Conservation (phyloP, 2,329 filamentous ascomycete genomes). For the Metarhizium album region DNA sequence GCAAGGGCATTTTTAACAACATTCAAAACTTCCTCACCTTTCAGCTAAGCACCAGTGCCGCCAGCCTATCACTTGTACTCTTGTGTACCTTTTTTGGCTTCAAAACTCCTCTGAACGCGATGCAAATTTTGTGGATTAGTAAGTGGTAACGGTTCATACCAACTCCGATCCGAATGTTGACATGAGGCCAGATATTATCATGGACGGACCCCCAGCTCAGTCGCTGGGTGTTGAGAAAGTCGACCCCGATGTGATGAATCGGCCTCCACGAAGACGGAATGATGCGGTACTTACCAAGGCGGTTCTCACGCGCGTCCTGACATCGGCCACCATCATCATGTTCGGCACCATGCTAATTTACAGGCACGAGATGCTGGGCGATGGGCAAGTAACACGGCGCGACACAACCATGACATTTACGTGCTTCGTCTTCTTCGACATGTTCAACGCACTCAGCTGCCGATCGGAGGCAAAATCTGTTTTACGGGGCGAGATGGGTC, state of each 20-base stretch:
- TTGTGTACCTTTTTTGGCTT: slow-evolving; percentile 88
- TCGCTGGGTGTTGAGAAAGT: slow-evolving; percentile 93
- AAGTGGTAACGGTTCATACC: slow-evolving; percentile 29
- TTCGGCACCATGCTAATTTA: slow-evolving; percentile 85
- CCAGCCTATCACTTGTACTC: slow-evolving; percentile 81
- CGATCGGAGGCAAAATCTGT: slow-evolving; percentile 86
- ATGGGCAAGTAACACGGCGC: slow-evolving; percentile 74
- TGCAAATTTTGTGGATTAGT: slow-evolving; percentile 99
- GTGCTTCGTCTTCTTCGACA: slow-evolving; percentile 97
- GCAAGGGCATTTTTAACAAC: slow-evolving; percentile 98
- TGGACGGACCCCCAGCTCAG: slow-evolving; percentile 96
- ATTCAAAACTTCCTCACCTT: slow-evolving; percentile 99
- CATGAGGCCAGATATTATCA: slow-evolving; percentile 70
- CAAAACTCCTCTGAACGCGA: slow-evolving; percentile 91
- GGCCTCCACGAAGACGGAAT: slow-evolving; percentile 71
- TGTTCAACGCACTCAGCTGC: slow-evolving; percentile 96
- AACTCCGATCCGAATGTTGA: background rate
- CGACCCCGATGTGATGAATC: slow-evolving; percentile 86
- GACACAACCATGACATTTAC: slow-evolving; percentile 99
- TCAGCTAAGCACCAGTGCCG: slow-evolving; percentile 93
- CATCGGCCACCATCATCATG: slow-evolving; percentile 83
- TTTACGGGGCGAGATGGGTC: slow-evolving; percentile 69
- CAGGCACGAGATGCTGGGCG: slow-evolving; percentile 77
- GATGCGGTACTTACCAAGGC: slow-evolving; percentile 84
- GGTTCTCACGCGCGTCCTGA: slow-evolving; percentile 75